A percentile compares a stretch with the other conserved stretches of the same genome.
These are phyloP conservation scores for Miscanthus lutarioriparius DNA, from an alignment of 176 grass and related monocot species.

Conservation along the genomic window DNA sequence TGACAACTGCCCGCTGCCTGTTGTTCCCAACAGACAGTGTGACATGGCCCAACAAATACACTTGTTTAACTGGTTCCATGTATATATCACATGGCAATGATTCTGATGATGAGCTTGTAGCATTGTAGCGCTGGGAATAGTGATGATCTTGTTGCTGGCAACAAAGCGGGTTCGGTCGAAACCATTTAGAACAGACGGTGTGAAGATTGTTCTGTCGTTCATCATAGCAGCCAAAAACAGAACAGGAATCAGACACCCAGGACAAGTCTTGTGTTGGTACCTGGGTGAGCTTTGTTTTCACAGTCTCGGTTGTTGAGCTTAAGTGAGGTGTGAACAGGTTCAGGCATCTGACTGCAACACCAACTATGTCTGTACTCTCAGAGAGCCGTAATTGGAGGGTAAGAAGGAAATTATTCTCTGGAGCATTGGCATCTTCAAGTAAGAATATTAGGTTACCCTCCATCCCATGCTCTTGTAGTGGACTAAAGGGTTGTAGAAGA, in stretches of 20 bases:
- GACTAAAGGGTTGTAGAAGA: not conserved
- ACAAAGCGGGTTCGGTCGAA: not conserved
- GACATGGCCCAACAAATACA: not conserved
- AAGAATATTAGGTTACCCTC: not conserved
- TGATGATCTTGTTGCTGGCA: not conserved
- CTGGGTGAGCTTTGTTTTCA: not conserved
- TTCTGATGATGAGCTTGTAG: not conserved
- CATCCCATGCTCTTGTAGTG: not conserved
- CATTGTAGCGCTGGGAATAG: not conserved
- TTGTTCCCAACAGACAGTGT: not conserved
- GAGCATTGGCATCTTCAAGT: not conserved
- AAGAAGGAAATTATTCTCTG: not conserved
- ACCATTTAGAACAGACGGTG: not conserved
- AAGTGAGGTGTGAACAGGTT: not conserved
- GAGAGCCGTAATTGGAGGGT: not conserved
- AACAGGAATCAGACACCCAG: not conserved
- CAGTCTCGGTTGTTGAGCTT: not conserved
- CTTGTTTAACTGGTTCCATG: not conserved
- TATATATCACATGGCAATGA: not conserved
- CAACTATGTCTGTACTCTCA: constrained; percentile 12
- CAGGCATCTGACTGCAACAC: not conserved
- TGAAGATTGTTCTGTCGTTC: not conserved
- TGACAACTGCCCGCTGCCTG: too few species aligned
- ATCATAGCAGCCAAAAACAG: not conserved
- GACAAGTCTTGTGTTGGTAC: not conserved